Base-by-base conservation (phyloP, 2,329 filamentous ascomycete genomes). In the Myriosclerotinia duriaeana region DNA sequence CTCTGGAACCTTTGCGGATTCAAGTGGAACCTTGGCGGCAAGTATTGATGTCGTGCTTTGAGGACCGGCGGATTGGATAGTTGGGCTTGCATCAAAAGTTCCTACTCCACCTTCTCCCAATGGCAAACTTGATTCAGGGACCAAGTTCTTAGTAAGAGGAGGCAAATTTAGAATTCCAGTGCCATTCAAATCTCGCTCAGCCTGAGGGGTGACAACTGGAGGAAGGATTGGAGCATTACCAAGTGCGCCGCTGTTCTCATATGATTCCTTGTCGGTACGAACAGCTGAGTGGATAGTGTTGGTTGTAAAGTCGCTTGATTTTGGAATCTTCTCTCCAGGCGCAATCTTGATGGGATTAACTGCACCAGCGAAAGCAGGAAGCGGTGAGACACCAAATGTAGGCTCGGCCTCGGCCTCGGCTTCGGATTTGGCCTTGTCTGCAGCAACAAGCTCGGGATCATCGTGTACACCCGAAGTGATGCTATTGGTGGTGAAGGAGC, bases 121-220 rank as follows among this genome's bases (percentile, higher is more conserved):
- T 15, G 91, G 90, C 70, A 95, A 82, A 77, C 89, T 91, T 9
- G 91, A 94, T 79, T 96, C 92, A 22, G 92, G 92, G 70, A 95
- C 93, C 77, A 91, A 81, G 78, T 83, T 88, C 69, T 82, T 84
- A 55, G 84, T 81, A 66, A 88, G 78, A 12, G 83, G 81, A 40
- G 87, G 85, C 46, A 88, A 76, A 66, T 82, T 78, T 59, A 82
- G 79, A 71, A 79, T 77, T 64, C 80, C 73, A 30, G 71, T 75
- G 53, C 75, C 75, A 44, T 75, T 74, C 1, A 64, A 46, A 14
- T 73, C 73, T 15, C 74, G 71, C 71, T 76, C 77, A 38, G 75
- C 73, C 62, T 77, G 73, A 62, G 82, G 81, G 52, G 84, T 76
- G 38, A 74, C 80, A 81, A 76, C 74, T 26, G 73, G 73, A 40